Base-by-base conservation (phyloP, 2,329 filamentous ascomycete species). In the Ophiostoma novo-ulmi region DNA sequence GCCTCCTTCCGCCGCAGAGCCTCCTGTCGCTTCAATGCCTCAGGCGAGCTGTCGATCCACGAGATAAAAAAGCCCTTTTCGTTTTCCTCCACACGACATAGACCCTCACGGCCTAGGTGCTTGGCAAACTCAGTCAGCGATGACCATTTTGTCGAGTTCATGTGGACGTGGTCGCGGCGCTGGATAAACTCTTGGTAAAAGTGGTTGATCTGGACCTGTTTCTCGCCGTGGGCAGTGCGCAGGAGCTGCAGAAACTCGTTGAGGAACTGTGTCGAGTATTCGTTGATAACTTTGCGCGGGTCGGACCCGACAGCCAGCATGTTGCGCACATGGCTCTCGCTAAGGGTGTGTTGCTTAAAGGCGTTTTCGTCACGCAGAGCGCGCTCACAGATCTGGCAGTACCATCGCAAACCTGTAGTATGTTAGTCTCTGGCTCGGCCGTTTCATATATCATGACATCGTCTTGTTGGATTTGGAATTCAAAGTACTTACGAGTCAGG, bases 151-250 rank as follows among this genome's bases (percentile, higher is more conserved):
- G 95, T 98, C 8, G 93, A 85, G 79, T 97, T 97, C 91, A 98
- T 93, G 78, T 98, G 95, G 10, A 95, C 83, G 78, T 98, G 94
- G 76, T 93, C 86, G 79, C 73, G 72, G 75, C 94, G 90, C 20
- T 88, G 85, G 75, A 98, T 97, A 76, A 97, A 95, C 77, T 94
- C 90, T 78, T 98, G 93, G 80, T 99, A 99, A 79, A 98, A 98
- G 73, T 92, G 89, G 77, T 99, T 99, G 69, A 94, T 87, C 44
- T 94, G 87, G 1, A 98, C 89, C 76, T 88, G 87, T 80, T 99
- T 99, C 80, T 97, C 93, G 73, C 93, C 93, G 76, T 99, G 95
- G 0, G 89, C 87, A 0, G 94, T 97, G 71, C 88, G 86, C 7
- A 99, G 83, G 1, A 95, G 83, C 71, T 86, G 85, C 73, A 91